A percentile compares a stretch with the other conserved stretches of the same genome.
Conservation (phyloP, 1,284 basidiomycete species). For the Cryptococcus wingfieldii region DNA sequence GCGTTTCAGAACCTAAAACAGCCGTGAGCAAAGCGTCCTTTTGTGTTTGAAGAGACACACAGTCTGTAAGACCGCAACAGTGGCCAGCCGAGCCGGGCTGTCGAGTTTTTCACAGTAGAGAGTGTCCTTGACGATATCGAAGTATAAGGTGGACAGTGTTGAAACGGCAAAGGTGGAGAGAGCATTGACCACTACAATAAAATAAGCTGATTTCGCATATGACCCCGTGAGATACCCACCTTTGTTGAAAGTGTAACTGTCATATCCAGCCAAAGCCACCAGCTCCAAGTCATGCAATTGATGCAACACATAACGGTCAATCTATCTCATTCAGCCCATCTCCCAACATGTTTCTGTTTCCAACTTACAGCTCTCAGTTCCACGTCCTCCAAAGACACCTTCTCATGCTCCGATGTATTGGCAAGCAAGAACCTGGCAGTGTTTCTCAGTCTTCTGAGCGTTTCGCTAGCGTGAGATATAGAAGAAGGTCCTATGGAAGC, state of each 20-base stretch:
- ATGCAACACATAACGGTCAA: conserved; percentile 80
- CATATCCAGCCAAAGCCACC: conserved; percentile 64
- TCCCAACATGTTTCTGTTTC: background rate
- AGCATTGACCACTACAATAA: conserved; percentile 47
- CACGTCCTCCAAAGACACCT: conserved; percentile 10
- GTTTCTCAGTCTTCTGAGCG: conserved; percentile 81
- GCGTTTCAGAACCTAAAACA: conserved; percentile 60
- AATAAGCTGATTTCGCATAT: background rate
- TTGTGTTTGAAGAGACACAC: conserved; percentile 50
- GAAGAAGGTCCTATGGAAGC: conserved; percentile 77
- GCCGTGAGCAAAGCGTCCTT: background rate
- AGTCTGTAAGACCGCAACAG: conserved; percentile 69
- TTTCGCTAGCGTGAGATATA: conserved; percentile 71
- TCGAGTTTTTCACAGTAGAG: conserved; percentile 69
- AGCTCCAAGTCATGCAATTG: conserved; percentile 71
- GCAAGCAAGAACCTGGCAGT: conserved; percentile 85
- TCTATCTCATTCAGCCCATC: conserved; percentile 51
- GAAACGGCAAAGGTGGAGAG: conserved; percentile 49
- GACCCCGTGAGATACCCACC: conserved; percentile 52
- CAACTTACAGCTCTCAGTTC: conserved; percentile 62
- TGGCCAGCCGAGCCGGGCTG: conserved; percentile 58
- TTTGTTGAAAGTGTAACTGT: conserved; percentile 74
- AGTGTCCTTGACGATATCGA: conserved; percentile 86
- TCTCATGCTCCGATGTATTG: conserved; percentile 57
- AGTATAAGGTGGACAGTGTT: conserved; percentile 65